Evolutionary conservation across 73 alveolate species (phyloP).

Genomic region (Tetrahymena malaccensis): DNA sequence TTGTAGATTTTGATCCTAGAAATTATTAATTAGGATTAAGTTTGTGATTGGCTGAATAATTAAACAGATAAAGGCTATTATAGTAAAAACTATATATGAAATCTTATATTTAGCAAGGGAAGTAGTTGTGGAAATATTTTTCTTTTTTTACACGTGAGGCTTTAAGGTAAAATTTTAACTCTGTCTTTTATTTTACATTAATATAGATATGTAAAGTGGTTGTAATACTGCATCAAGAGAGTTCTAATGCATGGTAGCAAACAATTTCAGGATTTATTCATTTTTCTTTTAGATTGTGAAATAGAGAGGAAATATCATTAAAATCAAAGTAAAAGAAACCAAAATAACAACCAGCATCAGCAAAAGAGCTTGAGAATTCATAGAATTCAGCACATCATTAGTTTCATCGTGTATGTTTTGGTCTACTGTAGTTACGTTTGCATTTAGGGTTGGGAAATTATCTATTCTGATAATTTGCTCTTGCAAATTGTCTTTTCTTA

Average conservation of each 20-base stretch:
- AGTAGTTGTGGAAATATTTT: neutral
- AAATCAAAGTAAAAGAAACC: neutral
- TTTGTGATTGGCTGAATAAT: neutral
- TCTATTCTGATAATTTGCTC: neutral
- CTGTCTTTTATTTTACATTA: neutral
- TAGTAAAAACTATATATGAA: neutral
- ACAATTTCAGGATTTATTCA: neutral
- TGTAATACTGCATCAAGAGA: neutral
- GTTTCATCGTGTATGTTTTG: neutral
- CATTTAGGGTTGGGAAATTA: neutral
- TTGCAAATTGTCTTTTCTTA: neutral
- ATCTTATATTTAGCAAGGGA: neutral
- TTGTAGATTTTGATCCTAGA: neutral
- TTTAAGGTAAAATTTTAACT: neutral
- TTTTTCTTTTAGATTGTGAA: neutral
- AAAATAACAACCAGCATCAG: neutral
- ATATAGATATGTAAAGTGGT: neutral
- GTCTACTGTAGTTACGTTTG: neutral
- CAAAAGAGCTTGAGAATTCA: neutral
- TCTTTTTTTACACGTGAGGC: neutral
- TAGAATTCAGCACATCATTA: neutral
- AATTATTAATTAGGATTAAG: neutral
- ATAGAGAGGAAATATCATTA: neutral
- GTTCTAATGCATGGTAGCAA: neutral
- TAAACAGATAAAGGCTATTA: neutral